These are phyloP conservation scores for Elsinoe ampelina DNA, from an alignment of 2,329 filamentous ascomycete species.

Conservation along the genomic window DNA sequence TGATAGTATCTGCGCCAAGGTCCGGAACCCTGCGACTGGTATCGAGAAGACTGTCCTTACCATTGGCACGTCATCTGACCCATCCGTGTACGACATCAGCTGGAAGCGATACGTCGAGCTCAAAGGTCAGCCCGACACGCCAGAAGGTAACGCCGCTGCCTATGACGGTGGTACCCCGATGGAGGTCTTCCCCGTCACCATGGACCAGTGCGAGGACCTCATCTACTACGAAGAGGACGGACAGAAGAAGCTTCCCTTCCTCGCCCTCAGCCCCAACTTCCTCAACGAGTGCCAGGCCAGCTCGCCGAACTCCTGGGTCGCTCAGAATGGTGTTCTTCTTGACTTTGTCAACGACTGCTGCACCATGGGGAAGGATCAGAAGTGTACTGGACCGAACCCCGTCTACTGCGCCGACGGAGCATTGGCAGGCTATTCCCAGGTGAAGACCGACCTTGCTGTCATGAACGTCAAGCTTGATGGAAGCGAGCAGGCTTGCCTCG, in stretches of 20 bases:
- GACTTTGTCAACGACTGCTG: constrained; percentile 43
- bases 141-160: constrained; percentile 18
- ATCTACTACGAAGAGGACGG: constrained; percentile 31
- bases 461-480: not conserved
- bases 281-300: constrained; percentile 34
- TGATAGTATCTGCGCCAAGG: constrained; percentile 48
- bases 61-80: constrained; percentile 46
- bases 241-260: constrained; percentile 44
- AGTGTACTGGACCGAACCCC: constrained; percentile 16
- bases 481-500: not conserved
- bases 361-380: constrained; percentile 24
- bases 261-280: constrained; percentile 49
- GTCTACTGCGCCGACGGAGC: not conserved
- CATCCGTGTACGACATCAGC: constrained; percentile 46
- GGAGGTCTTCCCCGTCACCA: constrained; percentile 41
- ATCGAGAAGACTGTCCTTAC: constrained; percentile 49
- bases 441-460: not conserved
- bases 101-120: constrained; percentile 57
- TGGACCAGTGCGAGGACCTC: constrained; percentile 42
- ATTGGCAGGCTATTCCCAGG: not conserved
- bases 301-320: constrained; percentile 41
- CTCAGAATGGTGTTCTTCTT: constrained; percentile 38
- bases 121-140: constrained; percentile 38
- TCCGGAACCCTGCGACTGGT: constrained; percentile 35
- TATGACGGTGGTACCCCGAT: constrained; percentile 44